Base-by-base conservation (phyloP, 108 stramenopile genomes). In the Fragilariopsis cylindrus region DNA sequence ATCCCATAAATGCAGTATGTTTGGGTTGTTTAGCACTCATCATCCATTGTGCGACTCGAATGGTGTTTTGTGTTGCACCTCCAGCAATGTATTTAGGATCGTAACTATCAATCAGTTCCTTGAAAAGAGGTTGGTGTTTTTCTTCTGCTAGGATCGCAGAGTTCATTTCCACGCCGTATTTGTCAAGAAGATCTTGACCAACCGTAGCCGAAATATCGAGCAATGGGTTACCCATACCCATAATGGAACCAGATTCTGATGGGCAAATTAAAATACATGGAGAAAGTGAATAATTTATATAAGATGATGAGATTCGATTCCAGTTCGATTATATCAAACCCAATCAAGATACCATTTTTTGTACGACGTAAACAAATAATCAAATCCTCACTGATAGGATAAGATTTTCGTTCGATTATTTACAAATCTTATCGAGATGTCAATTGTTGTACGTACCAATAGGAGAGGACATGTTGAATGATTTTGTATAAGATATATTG, bases 11-110 rank as follows among this genome's bases (percentile, higher is more conserved):
- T 56, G 96, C 96, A 60, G 90, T 90, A 62, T 84, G 78, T 4
- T 79, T 83, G 39, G 85, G 69, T 78, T 83, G 84, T 48, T 84
- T 80, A 44, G 62, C 42, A 40, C 39, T 63, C 58, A 96, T 60
- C 97, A 99, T 99, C 99, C 99, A 99, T 79, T 98, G 98, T 8
- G 98, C 98, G 11, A 99, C 98, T 65, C 99, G 97, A 87, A 99
- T 99, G 70, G 95, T 91, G 91, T 99, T 99, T 85, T 99, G 99
- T 7, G 99, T 99, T 42, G 99, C 99, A 5, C 99, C 99, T 11
- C 99, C 99, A 6, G 99, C 99, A 80, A 99, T 98, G 94, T 92
- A 99, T 67, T 96, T 76, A 11, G 97, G 96, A 45, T 70, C 76
- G 83, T 88, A 92, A 53, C 87, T 82, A 48, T 94, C 87, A 30